phyloP scores from a whole-genome alignment of 306 rosid species.

The Cercis canadensis region DNA sequence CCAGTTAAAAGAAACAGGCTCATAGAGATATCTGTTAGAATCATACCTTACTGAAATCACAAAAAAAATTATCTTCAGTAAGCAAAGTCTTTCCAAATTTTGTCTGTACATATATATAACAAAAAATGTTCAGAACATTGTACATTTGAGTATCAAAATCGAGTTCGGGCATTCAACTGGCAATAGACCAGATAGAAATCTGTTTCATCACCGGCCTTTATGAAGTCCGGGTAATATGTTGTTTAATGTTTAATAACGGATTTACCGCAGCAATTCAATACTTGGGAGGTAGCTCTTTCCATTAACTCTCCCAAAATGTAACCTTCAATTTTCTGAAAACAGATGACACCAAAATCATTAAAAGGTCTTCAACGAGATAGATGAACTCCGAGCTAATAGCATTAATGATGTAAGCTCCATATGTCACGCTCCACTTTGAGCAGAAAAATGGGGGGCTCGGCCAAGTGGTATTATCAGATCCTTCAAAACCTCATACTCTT shows the following conservation, averaged over 20 bases:
- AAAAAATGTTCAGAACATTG: slow-evolving; percentile 9
- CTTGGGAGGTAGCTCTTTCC: slow-evolving; percentile 16
- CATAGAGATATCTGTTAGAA: no score
- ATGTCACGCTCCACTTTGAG: slow-evolving; percentile 75
- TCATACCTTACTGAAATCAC: no score
- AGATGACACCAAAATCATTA: slow-evolving; percentile 1
- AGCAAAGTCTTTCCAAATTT: neutral
- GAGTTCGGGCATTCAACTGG: neutral
- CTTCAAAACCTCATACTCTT: slow-evolving; percentile 79
- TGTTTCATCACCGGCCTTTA: neutral
- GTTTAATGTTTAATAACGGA: slow-evolving; percentile 18
- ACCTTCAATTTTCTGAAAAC: no score
- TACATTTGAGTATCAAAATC: slow-evolving; percentile 2
- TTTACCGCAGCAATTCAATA: slow-evolving; percentile 16
- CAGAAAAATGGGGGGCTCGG: slow-evolving; percentile 71
- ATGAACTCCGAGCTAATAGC: neutral
- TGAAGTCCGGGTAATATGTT: neutral
- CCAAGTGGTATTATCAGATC: slow-evolving; percentile 85
- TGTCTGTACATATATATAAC: neutral
- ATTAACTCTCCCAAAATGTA: neutral
- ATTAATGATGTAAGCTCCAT: neutral
- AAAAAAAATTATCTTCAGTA: no score
- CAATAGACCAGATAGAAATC: neutral
- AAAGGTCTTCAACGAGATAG: neutral
- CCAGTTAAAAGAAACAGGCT: no score